Base-by-base conservation (phyloP, 2,329 filamentous ascomycete genomes). In the Monilinia vaccinii-corymbosi region DNA sequence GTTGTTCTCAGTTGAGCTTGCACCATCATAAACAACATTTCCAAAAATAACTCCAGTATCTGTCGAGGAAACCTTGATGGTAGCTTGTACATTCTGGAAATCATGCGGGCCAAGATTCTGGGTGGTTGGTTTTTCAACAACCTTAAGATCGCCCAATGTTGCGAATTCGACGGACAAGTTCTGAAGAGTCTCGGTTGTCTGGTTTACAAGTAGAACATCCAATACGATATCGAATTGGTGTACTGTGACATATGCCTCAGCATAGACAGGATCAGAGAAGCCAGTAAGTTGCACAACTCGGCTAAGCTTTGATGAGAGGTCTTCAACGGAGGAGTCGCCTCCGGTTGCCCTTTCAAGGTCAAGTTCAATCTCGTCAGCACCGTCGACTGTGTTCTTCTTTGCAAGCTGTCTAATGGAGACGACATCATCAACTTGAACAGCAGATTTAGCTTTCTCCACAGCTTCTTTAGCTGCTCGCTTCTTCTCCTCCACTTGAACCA, bases 11-110 rank as follows among this genome's bases (percentile, higher is more conserved):
- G 89, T 95, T 50, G 87, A 92, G 75, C 90, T 91, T 7, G 92
- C 84, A 34, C 93, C 94, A 69, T 99, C 94, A 74, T 99, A 99
- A 9, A 99, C 89, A 28, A 99, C 92, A 71, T 99, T 99, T 67
- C 94, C 94, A 70, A 99, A 99, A 68, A 99, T 99, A 66, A 99
- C 94, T 60, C 94, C 94, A 2, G 94, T 97, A 72, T 99, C 94
- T 4, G 94, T 99, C 8, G 91, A 96, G 3, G 91, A 96, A 25
- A 99, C 94, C 78, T 97, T 97, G 80, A 99, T 95, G 13, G 94
- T 99, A 72, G 92, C 93, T 75, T 99, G 94, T 36, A 99, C 91
- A 71, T 97, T 97, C 77, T 96, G 85, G 80, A 99, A 99, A 74
- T 97, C 94, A 72, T 97, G 91, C 1, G 91, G 91, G 2, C 88